Percentiles rank a stretch among this genome's conserved stretches.
Evolutionary conservation across 257 asterid genomes (phyloP).

Genomic region (Anisodus tanguticus): DNA sequence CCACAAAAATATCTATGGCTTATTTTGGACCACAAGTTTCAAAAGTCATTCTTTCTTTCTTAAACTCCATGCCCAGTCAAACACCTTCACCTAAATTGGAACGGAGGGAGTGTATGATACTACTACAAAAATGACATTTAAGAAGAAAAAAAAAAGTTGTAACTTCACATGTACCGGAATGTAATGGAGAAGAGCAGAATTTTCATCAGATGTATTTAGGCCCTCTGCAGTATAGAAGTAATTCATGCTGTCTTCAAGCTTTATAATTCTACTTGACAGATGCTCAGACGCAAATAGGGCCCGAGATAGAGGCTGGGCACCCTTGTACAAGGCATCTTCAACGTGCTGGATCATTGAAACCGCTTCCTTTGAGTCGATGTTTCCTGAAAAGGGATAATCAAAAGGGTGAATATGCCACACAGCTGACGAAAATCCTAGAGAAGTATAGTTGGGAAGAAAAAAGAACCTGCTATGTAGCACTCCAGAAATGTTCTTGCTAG

Average conservation of each 20-base stretch:
- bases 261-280: slow-evolving; percentile 71
- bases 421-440: slow-evolving; percentile 5
- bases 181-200: slow-evolving; percentile 90
- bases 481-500: slow-evolving; percentile 85
- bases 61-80: too few species aligned
- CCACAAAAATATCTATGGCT: too few species aligned
- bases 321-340: slow-evolving; percentile 79
- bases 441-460: slow-evolving; percentile 13
- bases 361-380: slow-evolving; percentile 76
- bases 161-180: slow-evolving; percentile 67
- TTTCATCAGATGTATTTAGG: slow-evolving; percentile 90
- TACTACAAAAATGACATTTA: neutral
- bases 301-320: slow-evolving; percentile 64
- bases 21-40: too few species aligned
- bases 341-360: slow-evolving; percentile 68
- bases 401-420: slow-evolving; percentile 21
- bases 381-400: slow-evolving; percentile 60
- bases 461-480: slow-evolving; percentile 81
- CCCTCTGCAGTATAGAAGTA: slow-evolving; percentile 70
- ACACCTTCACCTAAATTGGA: too few species aligned
- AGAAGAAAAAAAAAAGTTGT: neutral
- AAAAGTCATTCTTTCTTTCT: too few species aligned
- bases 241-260: slow-evolving; percentile 71
- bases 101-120: neutral
- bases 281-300: slow-evolving; percentile 80